These are phyloP conservation scores for Yamadazyma philogaea DNA, from an alignment of 805 yeast species.

Conservation along the genomic window DNA sequence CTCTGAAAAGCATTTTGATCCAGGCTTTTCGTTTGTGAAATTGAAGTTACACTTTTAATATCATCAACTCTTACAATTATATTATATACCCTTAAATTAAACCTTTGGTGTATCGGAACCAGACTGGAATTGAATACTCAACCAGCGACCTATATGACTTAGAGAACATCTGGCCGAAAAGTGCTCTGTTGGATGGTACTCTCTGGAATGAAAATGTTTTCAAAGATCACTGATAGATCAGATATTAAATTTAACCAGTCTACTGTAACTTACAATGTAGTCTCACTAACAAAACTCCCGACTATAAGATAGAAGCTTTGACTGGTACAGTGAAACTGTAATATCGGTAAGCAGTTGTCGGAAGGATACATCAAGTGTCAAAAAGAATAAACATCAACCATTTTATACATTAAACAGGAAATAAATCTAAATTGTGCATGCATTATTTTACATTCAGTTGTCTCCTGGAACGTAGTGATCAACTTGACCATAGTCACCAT, in stretches of 20 bases:
- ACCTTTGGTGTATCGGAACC: constrained; percentile 60
- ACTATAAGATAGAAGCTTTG: constrained; percentile 35
- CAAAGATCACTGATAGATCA: constrained; percentile 14
- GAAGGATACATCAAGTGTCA: constrained; percentile 10
- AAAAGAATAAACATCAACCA: not conserved
- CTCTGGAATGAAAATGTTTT: constrained; percentile 51
- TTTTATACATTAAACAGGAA: not conserved
- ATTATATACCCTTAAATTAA: constrained; percentile 55
- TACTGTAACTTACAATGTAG: constrained; percentile 52
- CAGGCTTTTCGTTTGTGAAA: constrained; percentile 70
- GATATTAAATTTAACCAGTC: constrained; percentile 46
- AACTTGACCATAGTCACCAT: not conserved
- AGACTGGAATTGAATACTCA: constrained; percentile 63
- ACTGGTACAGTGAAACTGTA: constrained; percentile 23
- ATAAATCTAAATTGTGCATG: not conserved
- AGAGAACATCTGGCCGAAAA: constrained; percentile 53
- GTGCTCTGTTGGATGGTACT: constrained; percentile 60
- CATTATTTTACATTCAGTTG: not conserved
- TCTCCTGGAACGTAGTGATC: constrained; percentile 2
- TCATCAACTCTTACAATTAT: constrained; percentile 59
- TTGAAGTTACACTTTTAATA: constrained; percentile 58
- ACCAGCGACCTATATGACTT: constrained; percentile 58
- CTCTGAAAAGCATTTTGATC: constrained; percentile 60
- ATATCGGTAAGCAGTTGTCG: constrained; percentile 8
- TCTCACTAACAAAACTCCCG: constrained; percentile 52